phyloP scores from a whole-genome alignment of 2,329 filamentous ascomycete genomes.

The Moelleriella libera region DNA sequence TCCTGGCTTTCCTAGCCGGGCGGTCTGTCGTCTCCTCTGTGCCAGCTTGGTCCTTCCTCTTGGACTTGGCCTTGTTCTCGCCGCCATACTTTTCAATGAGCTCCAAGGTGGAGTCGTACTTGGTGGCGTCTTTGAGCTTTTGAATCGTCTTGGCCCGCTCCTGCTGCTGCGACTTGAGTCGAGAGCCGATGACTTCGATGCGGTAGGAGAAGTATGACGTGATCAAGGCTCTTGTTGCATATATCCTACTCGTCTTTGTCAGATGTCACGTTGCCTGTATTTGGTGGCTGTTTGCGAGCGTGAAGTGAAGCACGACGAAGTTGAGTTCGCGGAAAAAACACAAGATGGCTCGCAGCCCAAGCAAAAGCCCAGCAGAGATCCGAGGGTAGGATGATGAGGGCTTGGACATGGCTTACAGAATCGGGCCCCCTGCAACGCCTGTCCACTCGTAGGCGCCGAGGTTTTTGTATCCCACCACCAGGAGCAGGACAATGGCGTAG shows the following conservation, averaged over 20 bases:
- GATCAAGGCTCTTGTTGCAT: slow-evolving; percentile 51
- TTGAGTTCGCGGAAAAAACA: no score
- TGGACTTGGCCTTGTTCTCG: slow-evolving; percentile 26
- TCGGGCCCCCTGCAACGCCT: slow-evolving; percentile 62
- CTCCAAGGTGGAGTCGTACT: slow-evolving; percentile 88
- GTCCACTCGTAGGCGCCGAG: slow-evolving; percentile 68
- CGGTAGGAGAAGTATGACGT: slow-evolving; percentile 69
- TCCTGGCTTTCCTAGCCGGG: slow-evolving; percentile 6
- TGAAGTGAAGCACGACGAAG: neutral
- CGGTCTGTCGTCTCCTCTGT: slow-evolving; percentile 3
- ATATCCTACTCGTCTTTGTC: slow-evolving; percentile 50
- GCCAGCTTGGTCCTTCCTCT: slow-evolving; percentile 5
- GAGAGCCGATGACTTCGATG: slow-evolving; percentile 51
- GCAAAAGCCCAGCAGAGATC: no score
- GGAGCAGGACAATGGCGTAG: slow-evolving; percentile 63
- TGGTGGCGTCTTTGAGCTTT: slow-evolving; percentile 87
- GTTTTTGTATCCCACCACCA: slow-evolving; percentile 74
- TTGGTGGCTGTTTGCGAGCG: no score
- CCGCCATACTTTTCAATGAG: slow-evolving; percentile 89
- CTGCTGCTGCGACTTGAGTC: slow-evolving; percentile 60
- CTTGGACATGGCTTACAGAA: slow-evolving; percentile 41
- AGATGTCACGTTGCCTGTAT: neutral
- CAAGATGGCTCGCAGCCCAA: no score
- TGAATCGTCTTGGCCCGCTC: slow-evolving; percentile 82
- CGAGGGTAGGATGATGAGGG: no score